phyloP scores from a whole-genome alignment of 768 basidiomycete species.

The Kwoniella heveanensis region DNA sequence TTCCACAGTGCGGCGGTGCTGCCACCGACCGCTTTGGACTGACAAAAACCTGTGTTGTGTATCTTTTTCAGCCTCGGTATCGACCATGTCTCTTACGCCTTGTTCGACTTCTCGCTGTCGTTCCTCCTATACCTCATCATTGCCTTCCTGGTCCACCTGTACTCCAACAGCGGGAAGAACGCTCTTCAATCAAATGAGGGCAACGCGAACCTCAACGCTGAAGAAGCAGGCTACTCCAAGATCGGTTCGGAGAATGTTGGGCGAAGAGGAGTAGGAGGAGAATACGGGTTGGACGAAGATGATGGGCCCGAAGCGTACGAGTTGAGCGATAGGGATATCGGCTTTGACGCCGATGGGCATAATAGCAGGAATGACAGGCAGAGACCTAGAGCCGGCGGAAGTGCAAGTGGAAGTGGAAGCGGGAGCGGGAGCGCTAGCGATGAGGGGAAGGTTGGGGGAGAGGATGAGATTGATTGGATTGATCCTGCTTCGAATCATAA shows the following conservation, averaged over 20 bases:
- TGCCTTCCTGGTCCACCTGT: constrained; percentile 70
- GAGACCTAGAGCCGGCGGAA: background rate
- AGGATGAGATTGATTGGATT: constrained; percentile 47
- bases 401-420: constrained; percentile 7
- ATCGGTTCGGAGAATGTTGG: constrained; percentile 2
- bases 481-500: constrained; percentile 4
- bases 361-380: too few species aligned
- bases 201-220: constrained; percentile 8
- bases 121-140: constrained; percentile 78
- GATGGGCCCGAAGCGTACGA: constrained; percentile 45
- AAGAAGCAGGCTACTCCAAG: constrained; percentile 44
- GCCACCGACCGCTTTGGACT: too few species aligned
- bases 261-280: background rate
- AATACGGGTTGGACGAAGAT: constrained; percentile 7
- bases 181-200: constrained; percentile 11
- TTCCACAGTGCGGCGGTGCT: too few species aligned
- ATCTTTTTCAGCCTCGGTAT: constrained; percentile 64
- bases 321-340: constrained; percentile 21
- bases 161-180: constrained; percentile 53
- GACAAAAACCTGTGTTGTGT: too few species aligned
- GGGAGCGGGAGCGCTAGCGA: constrained; percentile 22
- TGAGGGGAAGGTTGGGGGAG: constrained; percentile 32
- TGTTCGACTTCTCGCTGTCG: constrained; percentile 69
- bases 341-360: background rate
- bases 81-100: constrained; percentile 88